Base-by-base conservation (phyloP, 805 yeast species). In the Ogataea chonburiensis region DNA sequence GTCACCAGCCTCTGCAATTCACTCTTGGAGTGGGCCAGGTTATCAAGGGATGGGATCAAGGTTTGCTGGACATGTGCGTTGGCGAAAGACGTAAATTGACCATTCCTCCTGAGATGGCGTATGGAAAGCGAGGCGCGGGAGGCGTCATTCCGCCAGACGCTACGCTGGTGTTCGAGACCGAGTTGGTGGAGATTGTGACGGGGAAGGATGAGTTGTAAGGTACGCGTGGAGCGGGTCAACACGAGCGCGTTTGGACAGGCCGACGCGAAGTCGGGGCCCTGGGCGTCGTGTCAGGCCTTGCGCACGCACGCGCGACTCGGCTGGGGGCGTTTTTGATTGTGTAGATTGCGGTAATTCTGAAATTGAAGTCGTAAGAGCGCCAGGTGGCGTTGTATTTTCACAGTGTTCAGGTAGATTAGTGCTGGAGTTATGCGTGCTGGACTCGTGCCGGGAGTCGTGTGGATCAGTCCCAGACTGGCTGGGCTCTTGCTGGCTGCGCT, bases 21-120 rank as follows among this genome's bases (percentile, higher is more conserved):
- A 62, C 62, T n/a, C 64, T 89, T 36, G 97, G 96, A 26, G 59
- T 62, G 17, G 89, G 94, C 5, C 81, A 75, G 52, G 96, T 88
- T 20, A 88, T 88, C 55, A 55, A 70, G 42, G 96, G 97, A 41
- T 88, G 96, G 96, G 97, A 88, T 46, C 77, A 81, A 61, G 96
- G 96, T 26, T 64, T 87, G 33, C 50, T 68, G 24, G 79, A 82
- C 21, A 85, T 85, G 94, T 88, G 97, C 63, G 67, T 86, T 58
- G 96, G 96, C 29, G 96, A 88, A 61, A 70, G 80, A 65, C 75
- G 96, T 56, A 80, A 73, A 49, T 68, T 88, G 50, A 74, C 77
- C 18, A 86, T 89, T 55, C 96, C 96, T 30, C 73, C 94, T 5
- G 70, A 72, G 20, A 60, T 86, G 48, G 96, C 76, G 6, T 88